Evolutionary conservation across 805 yeast genomes (phyloP), one percentile per base, ranked within the genome.

Genomic region (Yarrowia sp.): DNA sequence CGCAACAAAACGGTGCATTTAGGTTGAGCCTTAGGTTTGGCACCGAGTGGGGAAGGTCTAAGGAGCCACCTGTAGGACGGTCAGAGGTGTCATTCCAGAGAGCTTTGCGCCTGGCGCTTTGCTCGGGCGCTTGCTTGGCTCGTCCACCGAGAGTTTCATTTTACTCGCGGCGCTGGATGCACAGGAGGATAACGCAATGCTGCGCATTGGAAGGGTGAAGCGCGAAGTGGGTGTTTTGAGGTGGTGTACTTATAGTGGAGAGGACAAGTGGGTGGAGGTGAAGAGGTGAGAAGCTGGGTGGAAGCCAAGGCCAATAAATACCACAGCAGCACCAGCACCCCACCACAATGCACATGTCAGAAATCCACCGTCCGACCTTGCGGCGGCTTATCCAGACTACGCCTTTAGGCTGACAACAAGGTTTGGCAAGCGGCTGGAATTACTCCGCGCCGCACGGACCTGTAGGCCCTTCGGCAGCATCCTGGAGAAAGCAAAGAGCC

Each of bases 361-460:
- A 27, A 9, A 9, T 27, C 29, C 29, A 27, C 29, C 29, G 29
- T 5, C 29, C 36, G 19, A 39, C 39, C 55, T 51, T 51, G 58
- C 58, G 58, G 58, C 58, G 56, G 41, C n/a, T 32, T 42, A 35
- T 51, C 35, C 35, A 22, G 58, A 42, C 27, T 27, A 6, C 22
- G 36, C 41, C 58, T 51, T 51, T 49, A 33, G 32, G n/a, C 7
- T n/a, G n/a, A 24, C 12, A 22, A 24, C 21, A 51, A 27, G 22
- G 58, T 51, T 51, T 27, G 58, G 58, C 58, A 51, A 51, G 58
- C 58, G 58, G 58, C 58, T 51, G 58, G 58, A 49, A 51, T 51
- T 51, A 51, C 58, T 51, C 58, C 58, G 58, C 58, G 58, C 58
- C 58, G 58, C 58, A 51, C 58, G 42, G 58, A 51, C 42, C 38